Percentiles rank a stretch among this genome's conserved stretches.
These are phyloP conservation scores for Sporobolomyces pararoseus DNA, from an alignment of 768 basidiomycete species.

Conservation along the genomic window DNA sequence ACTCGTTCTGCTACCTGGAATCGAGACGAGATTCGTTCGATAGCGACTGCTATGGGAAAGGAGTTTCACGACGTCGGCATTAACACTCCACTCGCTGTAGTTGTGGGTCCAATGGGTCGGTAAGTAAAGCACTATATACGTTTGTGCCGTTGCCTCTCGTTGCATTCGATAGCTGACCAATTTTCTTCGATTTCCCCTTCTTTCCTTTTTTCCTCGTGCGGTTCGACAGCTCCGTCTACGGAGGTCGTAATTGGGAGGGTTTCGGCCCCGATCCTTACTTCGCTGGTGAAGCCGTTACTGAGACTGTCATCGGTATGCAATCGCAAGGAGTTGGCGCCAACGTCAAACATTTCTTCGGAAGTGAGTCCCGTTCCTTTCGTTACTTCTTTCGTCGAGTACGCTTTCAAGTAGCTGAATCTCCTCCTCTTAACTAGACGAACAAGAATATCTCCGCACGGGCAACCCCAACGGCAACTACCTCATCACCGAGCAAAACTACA, in stretches of 20 bases:
- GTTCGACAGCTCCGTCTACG: no score
- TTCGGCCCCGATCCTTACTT: slow-evolving; percentile 30
- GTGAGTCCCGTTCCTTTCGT: background rate
- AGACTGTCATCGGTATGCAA: slow-evolving; percentile 39
- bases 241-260: slow-evolving; percentile 26
- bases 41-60: slow-evolving; percentile 74
- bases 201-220: no score
- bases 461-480: slow-evolving; percentile 22
- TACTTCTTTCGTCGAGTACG: background rate
- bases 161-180: no score
- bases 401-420: no score
- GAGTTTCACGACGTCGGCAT: slow-evolving; percentile 84
- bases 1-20: slow-evolving; percentile 79
- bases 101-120: slow-evolving; percentile 13
- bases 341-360: slow-evolving; percentile 15
- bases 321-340: slow-evolving; percentile 30
- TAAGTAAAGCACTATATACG: no score
- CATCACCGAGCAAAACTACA: slow-evolving; percentile 42
- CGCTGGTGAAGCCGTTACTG: slow-evolving; percentile 5
- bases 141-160: no score
- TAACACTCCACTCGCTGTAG: slow-evolving; percentile 50
- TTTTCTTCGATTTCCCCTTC: no score
- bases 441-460: slow-evolving; percentile 49
- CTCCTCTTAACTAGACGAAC: slow-evolving; percentile 47
- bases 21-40: slow-evolving; percentile 67